Base-by-base conservation (phyloP, 1,284 basidiomycete genomes). In the Trichosporon coremiiforme region DNA sequence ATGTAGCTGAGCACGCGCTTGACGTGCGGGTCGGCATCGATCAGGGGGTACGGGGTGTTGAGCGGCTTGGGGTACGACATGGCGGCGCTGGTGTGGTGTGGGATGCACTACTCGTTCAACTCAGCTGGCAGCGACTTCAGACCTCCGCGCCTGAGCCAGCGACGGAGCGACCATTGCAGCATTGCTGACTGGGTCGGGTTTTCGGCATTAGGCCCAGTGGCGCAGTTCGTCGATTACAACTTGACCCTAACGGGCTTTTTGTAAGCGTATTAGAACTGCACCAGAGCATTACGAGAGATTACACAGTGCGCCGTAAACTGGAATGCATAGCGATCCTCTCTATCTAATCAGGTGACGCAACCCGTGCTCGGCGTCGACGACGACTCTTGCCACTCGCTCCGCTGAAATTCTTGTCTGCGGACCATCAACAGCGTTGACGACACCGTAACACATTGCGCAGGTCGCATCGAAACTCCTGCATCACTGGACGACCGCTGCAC, bases 1-100 rank as follows among this genome's bases (percentile, higher is more conserved):
- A 98, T 90, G 86, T 96, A 97, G 74, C 91, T 86, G 36, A 99
- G 85, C 53, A 99, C 96, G 63, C 97, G 90, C 50, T 85, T 85
- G 47, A 91, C 91, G 86, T 97, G 93, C 22, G 96, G 96, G 86
- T 99, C 97, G 2, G 89, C 86, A 84, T 98, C 95, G 84, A 95
- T 91, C 84, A 93, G 89, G 65, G 92, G 92, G 84, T 90, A 94
- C 33, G 89, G 88, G 29, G 90, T 89, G 76, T 87, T 85, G 71
- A 90, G 85, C 78, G 89, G 85, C 84, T 91, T 91, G 55, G 38
- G 36, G 36, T 53, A 41, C 41, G 38, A 20, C 31, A 62, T 64
- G 50, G 66, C 60, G 45, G 64, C 36, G 53, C 10, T 35, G 65
- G 38, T 33, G 20, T 33, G 36, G 64, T 68, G 41, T 64, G 41